Conservation (phyloP, 306 rosid species). For the Canavalia ensiformis region DNA sequence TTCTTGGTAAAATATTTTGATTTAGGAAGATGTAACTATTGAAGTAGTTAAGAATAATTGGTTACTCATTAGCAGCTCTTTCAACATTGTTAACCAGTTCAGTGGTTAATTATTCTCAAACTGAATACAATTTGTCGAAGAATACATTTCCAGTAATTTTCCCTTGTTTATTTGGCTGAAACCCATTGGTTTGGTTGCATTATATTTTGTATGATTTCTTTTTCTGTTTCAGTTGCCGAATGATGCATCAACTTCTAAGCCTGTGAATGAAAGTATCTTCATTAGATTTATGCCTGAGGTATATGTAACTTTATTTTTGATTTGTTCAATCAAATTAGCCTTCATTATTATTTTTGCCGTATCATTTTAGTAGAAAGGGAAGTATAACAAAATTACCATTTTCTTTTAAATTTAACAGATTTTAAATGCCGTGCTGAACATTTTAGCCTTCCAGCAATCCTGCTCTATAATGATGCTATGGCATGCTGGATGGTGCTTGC, state of each 20-base stretch:
- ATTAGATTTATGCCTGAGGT: slow-evolving; percentile 67
- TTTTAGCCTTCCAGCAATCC: slow-evolving; percentile 71
- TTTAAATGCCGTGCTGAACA: slow-evolving; percentile 73
- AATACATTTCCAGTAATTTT: slow-evolving; percentile 13
- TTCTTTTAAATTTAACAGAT: slow-evolving; percentile 63
- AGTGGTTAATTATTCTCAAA: slow-evolving; percentile 4
- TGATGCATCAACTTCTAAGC: slow-evolving; percentile 45
- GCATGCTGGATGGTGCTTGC: slow-evolving; percentile 90
- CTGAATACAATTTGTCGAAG: slow-evolving; percentile 6
- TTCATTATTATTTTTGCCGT: slow-evolving; percentile 5
- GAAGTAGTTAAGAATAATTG: neutral
- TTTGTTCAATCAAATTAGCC: slow-evolving; percentile 13
- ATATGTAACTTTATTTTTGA: slow-evolving; percentile 20
- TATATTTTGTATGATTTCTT: neutral
- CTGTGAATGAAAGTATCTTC: slow-evolving; percentile 57
- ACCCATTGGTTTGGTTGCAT: slow-evolving; percentile 10
- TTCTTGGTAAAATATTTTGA: slow-evolving; percentile 5
- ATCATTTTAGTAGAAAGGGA: slow-evolving; percentile 21
- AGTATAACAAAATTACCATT: slow-evolving; percentile 38
- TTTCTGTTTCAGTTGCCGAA: slow-evolving; percentile 46
- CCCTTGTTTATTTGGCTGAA: slow-evolving; percentile 18
- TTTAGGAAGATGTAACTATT: slow-evolving; percentile 19
- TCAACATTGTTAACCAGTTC: neutral
- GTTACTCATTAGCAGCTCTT: neutral
- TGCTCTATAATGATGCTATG: slow-evolving; percentile 63